phyloP scores from a whole-genome alignment of 1,284 basidiomycete species.

The Ustilago crameri region DNA sequence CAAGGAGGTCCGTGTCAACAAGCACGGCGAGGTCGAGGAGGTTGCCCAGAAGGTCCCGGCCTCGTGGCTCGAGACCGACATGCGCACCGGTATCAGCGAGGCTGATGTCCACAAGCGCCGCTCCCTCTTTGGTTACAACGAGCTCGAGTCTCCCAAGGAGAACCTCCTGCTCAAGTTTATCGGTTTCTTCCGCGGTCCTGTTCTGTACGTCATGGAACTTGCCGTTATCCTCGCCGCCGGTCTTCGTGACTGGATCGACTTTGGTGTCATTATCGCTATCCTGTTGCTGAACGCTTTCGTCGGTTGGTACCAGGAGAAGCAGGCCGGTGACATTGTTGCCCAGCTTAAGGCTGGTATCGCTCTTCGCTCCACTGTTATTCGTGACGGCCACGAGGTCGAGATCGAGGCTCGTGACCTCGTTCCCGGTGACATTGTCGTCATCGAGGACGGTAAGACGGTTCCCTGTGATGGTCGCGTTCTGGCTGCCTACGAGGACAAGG shows the following conservation, averaged over 20 bases:
- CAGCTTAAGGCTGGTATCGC: conserved; percentile 74
- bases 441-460: conserved; percentile 72
- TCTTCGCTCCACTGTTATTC: conserved; percentile 71
- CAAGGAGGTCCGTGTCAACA: conserved; percentile 66
- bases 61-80: conserved; percentile 71
- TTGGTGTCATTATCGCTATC: conserved; percentile 72
- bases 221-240: conserved; percentile 69
- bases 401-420: conserved; percentile 73
- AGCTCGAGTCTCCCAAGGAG: conserved; percentile 67
- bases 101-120: conserved; percentile 69
- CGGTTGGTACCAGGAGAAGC: conserved; percentile 74
- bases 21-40: conserved; percentile 66
- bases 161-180: conserved; percentile 72
- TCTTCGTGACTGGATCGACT: conserved; percentile 71
- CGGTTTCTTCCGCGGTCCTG: conserved; percentile 69
- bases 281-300: conserved; percentile 72
- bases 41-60: conserved; percentile 65
- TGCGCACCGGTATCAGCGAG: conserved; percentile 70
- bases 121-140: conserved; percentile 68
- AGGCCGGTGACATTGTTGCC: conserved; percentile 72
- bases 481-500: conserved; percentile 70
- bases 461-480: conserved; percentile 73
- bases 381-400: conserved; percentile 71
- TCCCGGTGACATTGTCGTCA: conserved; percentile 72
- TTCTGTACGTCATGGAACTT: conserved; percentile 70